Conservation (phyloP, 176 grass and related monocot genomes). For the Eleusine coracana region DNA sequence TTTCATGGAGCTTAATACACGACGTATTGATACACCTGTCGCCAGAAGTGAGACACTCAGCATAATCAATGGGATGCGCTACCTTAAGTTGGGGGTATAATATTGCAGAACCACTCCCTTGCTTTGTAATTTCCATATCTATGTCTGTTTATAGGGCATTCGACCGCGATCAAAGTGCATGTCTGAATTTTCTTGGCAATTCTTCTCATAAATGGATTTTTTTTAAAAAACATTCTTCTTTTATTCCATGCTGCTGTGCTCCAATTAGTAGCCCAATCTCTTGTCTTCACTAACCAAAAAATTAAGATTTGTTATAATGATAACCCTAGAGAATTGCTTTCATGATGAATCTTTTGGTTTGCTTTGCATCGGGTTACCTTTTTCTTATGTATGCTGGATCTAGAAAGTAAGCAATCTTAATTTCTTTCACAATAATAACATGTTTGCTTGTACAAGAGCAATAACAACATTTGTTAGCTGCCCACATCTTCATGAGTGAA, state of each 20-base stretch:
- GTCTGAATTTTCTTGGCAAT: constrained; percentile 15
- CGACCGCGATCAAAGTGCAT: constrained; percentile 23
- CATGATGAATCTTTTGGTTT: background rate
- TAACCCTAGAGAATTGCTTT: background rate
- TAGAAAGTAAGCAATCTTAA: background rate
- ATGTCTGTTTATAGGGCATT: constrained; percentile 6
- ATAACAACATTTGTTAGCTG: constrained; percentile 1
- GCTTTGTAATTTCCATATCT: constrained; percentile 38
- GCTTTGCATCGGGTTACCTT: background rate
- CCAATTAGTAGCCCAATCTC: constrained; percentile 2
- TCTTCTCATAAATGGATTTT: background rate
- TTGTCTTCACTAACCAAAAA: constrained; percentile 15
- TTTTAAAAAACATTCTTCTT: constrained; percentile 10
- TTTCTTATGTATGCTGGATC: constrained; percentile 7
- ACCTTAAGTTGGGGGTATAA: constrained; percentile 96
- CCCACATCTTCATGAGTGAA: background rate
- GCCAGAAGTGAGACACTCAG: constrained; percentile 90
- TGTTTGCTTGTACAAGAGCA: constrained; percentile 16
- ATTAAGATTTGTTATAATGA: constrained; percentile 18
- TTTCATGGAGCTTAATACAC: constrained; percentile 95
- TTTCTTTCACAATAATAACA: constrained; percentile 8
- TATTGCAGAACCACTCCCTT: constrained; percentile 21
- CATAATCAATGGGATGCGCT: constrained; percentile 99
- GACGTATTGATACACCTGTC: constrained; percentile 68
- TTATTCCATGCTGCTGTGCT: background rate